Base-by-base conservation (phyloP, 306 rosid species). In the Hippophae tibetana region DNA sequence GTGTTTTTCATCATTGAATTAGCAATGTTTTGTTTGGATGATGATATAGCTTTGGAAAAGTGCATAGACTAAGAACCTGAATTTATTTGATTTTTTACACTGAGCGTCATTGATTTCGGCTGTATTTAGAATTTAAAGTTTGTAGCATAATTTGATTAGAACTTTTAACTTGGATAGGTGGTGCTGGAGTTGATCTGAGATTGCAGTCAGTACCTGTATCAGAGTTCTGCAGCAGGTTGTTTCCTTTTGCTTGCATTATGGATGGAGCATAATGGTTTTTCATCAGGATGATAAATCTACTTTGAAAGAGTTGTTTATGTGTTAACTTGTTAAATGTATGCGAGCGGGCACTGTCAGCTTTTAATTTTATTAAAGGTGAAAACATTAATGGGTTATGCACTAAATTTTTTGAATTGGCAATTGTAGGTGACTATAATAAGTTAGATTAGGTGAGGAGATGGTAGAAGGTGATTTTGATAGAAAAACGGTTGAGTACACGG, bases 371-470 rank as follows among this genome's bases (percentile, higher is more conserved):
- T 48, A 10, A 49, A 40, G 69, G 60, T 63, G 70, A 64, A 42
- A 69, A 63, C 64, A 58, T 42, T 64, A 46, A 59, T 44, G 64
- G 49, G 41, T 52, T 71, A 62, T 51, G 68, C 62, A 73, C 60
- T 65, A 69, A 59, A 61, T 13, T 57, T 61, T 57, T 59, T 61
- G 53, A 58, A 40, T 69, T 59, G 56, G 66, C 51, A 65, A 48
- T 11, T 42, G 50, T 66, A 47, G 58, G 73, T 81, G 90, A 74
- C 62, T 62, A 25, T 75, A 31, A 31, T 31, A 61, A 60, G 51
- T 55, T 70, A 57, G 64, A 54, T 38, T 65, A 72, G 52, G 53
- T 62, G 68, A 73, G 86, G 83, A 79, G 74, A 85, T 81, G 95
- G 76, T 79, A 61, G 72, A 42, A 60, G 78, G 75, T 75, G 83